Conservation (phyloP, 805 yeast genomes). For the Metschnikowia cubensis region DNA sequence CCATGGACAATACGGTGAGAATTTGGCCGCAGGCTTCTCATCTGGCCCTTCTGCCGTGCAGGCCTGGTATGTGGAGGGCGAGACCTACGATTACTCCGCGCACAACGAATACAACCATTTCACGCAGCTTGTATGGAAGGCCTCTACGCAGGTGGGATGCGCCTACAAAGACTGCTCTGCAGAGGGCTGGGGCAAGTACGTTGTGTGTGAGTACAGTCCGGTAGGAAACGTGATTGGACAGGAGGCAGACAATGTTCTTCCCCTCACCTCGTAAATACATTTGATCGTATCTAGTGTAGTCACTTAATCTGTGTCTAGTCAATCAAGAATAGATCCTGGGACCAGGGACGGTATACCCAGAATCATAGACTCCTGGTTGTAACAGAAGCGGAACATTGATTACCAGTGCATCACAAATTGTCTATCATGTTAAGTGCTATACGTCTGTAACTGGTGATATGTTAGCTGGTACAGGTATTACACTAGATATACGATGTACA, state of each 20-base stretch:
- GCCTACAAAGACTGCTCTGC: conserved; percentile 31
- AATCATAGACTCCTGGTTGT: too few species aligned
- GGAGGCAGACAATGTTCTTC: conserved; percentile 26
- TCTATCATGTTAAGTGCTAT: too few species aligned
- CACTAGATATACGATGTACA: too few species aligned
- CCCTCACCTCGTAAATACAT: conserved; percentile 7
- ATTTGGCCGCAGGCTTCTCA: conserved; percentile 34
- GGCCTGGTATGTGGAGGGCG: conserved; percentile 42
- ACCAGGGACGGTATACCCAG: too few species aligned
- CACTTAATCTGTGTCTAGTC: too few species aligned
- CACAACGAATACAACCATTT: conserved; percentile 29
- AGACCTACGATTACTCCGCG: conserved; percentile 22
- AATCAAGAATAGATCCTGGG: too few species aligned
- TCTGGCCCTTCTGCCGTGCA: conserved; percentile 29
- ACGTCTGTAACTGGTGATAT: too few species aligned
- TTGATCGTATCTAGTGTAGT: background rate
- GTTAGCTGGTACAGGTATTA: too few species aligned
- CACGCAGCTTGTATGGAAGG: conserved; percentile 32
- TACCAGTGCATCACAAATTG: too few species aligned
- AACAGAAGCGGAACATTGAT: too few species aligned
- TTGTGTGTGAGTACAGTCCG: conserved; percentile 33
- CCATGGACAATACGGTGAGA: conserved; percentile 40
- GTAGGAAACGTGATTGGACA: conserved; percentile 34
- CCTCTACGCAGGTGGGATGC: conserved; percentile 27
- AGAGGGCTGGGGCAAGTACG: conserved; percentile 30